These are phyloP conservation scores for Pythium biforme DNA, from an alignment of 352 stramenopile species.

Conservation along the genomic window DNA sequence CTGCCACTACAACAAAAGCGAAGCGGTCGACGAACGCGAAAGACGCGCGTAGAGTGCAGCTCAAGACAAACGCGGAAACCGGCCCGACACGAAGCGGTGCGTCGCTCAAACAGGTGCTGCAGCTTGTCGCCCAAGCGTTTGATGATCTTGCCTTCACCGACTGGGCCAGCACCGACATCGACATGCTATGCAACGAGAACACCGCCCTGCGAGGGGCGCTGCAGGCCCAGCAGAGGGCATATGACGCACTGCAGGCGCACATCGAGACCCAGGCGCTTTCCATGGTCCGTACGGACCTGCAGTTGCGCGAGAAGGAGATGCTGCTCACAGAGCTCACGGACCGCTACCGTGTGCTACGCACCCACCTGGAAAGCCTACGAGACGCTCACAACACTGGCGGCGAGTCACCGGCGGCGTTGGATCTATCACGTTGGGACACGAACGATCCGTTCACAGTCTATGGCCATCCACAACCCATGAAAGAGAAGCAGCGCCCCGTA, in stretches of 20 bases:
- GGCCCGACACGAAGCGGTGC: not conserved
- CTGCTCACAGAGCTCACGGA: slow-evolving; percentile 49
- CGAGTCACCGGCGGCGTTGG: not conserved
- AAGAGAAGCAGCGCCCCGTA: slow-evolving; percentile 21
- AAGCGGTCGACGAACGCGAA: not conserved
- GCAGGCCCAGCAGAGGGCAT: slow-evolving; percentile 22
- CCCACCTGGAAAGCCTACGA: slow-evolving; percentile 14
- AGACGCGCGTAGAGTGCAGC: not conserved
- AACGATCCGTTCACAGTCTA: slow-evolving; percentile 52
- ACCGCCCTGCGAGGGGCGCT: slow-evolving; percentile 23
- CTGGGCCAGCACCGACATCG: slow-evolving; percentile 52
- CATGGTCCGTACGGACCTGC: slow-evolving; percentile 39
- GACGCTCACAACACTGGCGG: not conserved
- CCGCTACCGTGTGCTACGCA: slow-evolving; percentile 40
- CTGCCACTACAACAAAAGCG: not conserved
- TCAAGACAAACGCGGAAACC: not conserved
- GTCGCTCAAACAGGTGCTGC: slow-evolving; percentile 20
- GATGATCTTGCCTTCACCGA: slow-evolving; percentile 45
- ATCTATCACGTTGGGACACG: slow-evolving; percentile 14
- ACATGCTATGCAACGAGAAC: slow-evolving; percentile 35
- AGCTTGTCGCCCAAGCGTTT: slow-evolving; percentile 41
- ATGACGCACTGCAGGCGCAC: slow-evolving; percentile 12
- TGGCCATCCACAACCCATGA: slow-evolving; percentile 43
- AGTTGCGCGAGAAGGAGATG: slow-evolving; percentile 57
- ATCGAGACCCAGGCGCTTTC: slow-evolving; percentile 33